Conservation (phyloP, 768 basidiomycete genomes). For the Royoungia palumana region DNA sequence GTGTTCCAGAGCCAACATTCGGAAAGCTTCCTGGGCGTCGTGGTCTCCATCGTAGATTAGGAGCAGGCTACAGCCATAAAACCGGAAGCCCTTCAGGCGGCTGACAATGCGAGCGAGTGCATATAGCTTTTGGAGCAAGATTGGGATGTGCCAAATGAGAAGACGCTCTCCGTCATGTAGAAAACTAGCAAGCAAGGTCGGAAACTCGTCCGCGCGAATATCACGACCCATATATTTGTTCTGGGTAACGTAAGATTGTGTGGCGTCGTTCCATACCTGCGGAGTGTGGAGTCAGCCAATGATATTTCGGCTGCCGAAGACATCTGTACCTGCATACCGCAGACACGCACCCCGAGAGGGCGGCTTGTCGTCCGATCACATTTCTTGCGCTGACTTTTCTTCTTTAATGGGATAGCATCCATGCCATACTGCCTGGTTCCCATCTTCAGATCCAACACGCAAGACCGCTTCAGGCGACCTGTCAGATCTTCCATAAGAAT, state of each 20-base stretch:
- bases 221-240: conserved; percentile 97
- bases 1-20: conserved; percentile 57
- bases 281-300: conserved; percentile 7
- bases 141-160: conserved; percentile 88
- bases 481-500: conserved; percentile 99
- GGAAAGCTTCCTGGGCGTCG: conserved; percentile 77
- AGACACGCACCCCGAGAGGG: conserved; percentile 86
- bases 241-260: conserved; percentile 83
- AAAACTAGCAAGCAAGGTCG: conserved; percentile 77
- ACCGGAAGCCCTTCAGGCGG: conserved; percentile 90
- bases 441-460: conserved; percentile 99
- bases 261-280: conserved; percentile 90
- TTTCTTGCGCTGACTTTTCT: conserved; percentile 98
- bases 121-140: conserved; percentile 87
- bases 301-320: background rate
- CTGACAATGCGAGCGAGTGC: conserved; percentile 89
- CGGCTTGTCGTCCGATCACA: conserved; percentile 95
- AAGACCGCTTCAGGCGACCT: conserved; percentile 84
- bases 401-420: conserved; percentile 88
- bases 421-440: conserved; percentile 99
- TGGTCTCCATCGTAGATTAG: conserved; percentile 97
- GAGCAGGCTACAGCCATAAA: conserved; percentile 95
- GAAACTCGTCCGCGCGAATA: conserved; percentile 81
- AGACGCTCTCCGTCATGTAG: conserved; percentile 79
- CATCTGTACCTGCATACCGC: conserved; percentile 89